These are phyloP conservation scores for Lotus japonicus DNA, from an alignment of 306 rosid genomes.

Conservation along the genomic window DNA sequence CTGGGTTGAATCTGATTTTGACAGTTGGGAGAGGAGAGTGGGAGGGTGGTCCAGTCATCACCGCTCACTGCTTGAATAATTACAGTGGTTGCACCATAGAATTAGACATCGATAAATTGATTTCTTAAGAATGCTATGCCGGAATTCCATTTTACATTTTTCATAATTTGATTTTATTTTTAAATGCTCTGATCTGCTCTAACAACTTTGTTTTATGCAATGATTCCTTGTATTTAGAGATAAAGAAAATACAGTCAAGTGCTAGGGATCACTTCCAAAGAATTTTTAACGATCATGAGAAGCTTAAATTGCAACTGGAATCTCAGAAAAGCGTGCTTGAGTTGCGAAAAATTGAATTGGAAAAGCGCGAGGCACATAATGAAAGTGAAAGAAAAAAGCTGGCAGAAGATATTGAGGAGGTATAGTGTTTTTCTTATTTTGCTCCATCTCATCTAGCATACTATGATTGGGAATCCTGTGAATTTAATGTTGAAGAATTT, in stretches of 20 bases:
- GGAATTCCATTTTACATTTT: too few species aligned
- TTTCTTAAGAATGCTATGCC: too few species aligned
- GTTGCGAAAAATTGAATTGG: slow-evolving; percentile 54
- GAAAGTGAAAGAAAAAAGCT: slow-evolving; percentile 83
- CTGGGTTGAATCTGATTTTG: too few species aligned
- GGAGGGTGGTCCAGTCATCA: too few species aligned
- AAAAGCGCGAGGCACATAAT: slow-evolving; percentile 76
- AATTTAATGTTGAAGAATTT: not conserved
- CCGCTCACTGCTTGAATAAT: too few species aligned
- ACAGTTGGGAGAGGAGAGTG: too few species aligned
- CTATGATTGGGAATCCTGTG: slow-evolving; percentile 11
- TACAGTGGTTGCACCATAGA: too few species aligned
- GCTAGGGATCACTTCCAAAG: slow-evolving; percentile 85
- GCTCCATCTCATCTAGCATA: slow-evolving; percentile 21
- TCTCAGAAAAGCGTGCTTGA: slow-evolving; percentile 77
- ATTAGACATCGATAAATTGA: too few species aligned
- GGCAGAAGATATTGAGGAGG: slow-evolving; percentile 82
- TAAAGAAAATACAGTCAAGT: slow-evolving; percentile 67
- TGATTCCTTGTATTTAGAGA: slow-evolving; percentile 49
- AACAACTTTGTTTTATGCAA: slow-evolving; percentile 15
- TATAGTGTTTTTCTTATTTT: slow-evolving; percentile 29
- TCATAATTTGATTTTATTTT: slow-evolving; percentile 14
- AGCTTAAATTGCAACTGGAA: slow-evolving; percentile 74
- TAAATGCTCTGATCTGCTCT: slow-evolving; percentile 14
- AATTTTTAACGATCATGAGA: slow-evolving; percentile 79